Evolutionary conservation across 2,329 filamentous ascomycete species (phyloP), one percentile per base, ranked within the genome.

Genomic region (Cytospora schulzeri): DNA sequence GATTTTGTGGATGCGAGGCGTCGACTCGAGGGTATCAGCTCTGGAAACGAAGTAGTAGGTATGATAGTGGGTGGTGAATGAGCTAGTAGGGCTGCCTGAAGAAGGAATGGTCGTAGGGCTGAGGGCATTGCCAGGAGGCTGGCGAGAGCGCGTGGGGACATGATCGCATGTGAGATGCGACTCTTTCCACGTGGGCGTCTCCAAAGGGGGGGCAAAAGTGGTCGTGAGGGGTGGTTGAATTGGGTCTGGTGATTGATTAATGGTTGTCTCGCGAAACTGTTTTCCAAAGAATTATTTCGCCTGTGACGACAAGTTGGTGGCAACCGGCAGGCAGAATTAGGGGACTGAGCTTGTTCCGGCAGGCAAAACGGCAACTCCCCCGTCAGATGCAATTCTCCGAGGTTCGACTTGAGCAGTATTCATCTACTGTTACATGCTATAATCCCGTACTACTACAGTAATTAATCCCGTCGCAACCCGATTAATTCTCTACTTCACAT

Each of bases 51-150:
- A 57, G 9, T 14, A 35, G 14, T 31, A 31, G 57, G 28, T 56
- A 51, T 55, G 41, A 57, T 57, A 38, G 60, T 24, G 15, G 51
- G 15, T 60, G 8, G 51, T 33, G 33, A 31, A 38, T 22, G 52
- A 17, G 8, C n/a, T 22, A 45, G 52, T 55, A 67, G 29, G 41
- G 63, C 57, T 31, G 67, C 66, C 56, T 69, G 62, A 52, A 72
- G 57, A 35, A 70, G 54, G 17, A 70, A 59, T 28, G 53, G 64
- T 22, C 69, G 69, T 62, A 73, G 66, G 50, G 68, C 62, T 48
- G 68, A 63, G 29, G 70, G 69, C 66, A 71, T 68, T 48, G 70
- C 71, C 65, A 70, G 60, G 41, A 69, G 57, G 45, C 59, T 67
- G 55, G 66, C 54, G n/a, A 64, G 26, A 28, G 62, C 62, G 60